Evolutionary conservation across 805 yeast genomes (phyloP).

Genomic region (Kluyveromyces dobzhanskii): DNA sequence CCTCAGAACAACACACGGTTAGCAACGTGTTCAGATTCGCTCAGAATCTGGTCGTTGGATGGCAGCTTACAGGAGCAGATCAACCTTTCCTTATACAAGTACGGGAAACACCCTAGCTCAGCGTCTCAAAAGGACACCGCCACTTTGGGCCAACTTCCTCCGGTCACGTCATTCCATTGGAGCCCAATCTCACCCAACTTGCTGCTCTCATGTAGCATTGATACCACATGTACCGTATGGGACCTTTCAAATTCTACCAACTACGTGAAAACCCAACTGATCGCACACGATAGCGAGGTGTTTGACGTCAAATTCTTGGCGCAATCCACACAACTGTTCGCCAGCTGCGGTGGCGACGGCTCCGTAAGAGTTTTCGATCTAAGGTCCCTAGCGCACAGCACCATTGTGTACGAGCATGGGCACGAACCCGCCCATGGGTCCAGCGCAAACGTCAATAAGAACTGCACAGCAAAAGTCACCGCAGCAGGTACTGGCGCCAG

Average conservation of each 20-base stretch:
- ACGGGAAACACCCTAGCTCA: constrained; percentile 38
- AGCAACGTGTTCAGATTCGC: constrained; percentile 30
- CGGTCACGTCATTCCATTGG: constrained; percentile 94
- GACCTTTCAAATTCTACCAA: constrained; percentile 42
- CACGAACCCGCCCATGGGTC: not conserved
- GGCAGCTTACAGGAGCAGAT: constrained; percentile 32
- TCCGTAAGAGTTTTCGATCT: constrained; percentile 88
- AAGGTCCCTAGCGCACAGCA: constrained; percentile 82
- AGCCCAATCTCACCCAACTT: constrained; percentile 58
- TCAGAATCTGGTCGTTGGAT: constrained; percentile 28
- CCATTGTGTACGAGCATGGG: constrained; percentile 80
- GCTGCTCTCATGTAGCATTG: constrained; percentile 80
- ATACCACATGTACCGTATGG: constrained; percentile 97
- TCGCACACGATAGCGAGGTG: constrained; percentile 94
- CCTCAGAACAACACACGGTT: constrained; percentile 25
- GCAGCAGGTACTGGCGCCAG: constrained; percentile 6
- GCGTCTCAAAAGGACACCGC: constrained; percentile 3
- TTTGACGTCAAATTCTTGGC: constrained; percentile 82
- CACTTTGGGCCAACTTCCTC: constrained; percentile 47
- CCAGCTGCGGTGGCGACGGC: constrained; percentile 94
- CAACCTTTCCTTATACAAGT: constrained; percentile 35
- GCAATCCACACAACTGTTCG: constrained; percentile 62
- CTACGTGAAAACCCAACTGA: constrained; percentile 80
- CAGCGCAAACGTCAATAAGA: constrained; percentile 28
- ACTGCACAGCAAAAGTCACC: constrained; percentile 65